Conservation (phyloP, 352 stramenopile species). For the Lagenidium giganteum region DNA sequence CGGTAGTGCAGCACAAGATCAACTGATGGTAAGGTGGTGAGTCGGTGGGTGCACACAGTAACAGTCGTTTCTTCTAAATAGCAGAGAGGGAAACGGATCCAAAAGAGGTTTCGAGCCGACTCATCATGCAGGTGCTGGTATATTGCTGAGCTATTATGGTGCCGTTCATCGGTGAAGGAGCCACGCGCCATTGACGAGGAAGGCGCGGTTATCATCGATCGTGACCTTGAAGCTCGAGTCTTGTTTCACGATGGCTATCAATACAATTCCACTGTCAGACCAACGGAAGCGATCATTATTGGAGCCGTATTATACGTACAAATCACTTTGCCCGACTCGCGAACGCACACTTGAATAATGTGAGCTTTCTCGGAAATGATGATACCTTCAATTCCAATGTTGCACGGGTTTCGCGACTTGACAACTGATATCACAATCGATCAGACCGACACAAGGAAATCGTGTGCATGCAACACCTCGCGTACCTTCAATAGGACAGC, state of each 20-base stretch:
- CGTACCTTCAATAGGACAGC: slow-evolving; percentile 61
- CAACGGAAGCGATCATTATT: neutral
- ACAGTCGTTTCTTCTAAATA: no score
- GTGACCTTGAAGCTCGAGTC: slow-evolving; percentile 33
- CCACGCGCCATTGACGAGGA: slow-evolving; percentile 48
- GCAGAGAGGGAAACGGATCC: no score
- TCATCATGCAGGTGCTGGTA: no score
- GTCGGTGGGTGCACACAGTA: no score
- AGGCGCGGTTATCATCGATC: slow-evolving; percentile 22
- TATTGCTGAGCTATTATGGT: neutral
- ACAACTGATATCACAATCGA: slow-evolving; percentile 27
- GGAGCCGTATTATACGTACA: slow-evolving; percentile 29
- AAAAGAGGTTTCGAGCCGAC: no score
- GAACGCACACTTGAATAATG: slow-evolving; percentile 51
- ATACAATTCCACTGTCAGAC: slow-evolving; percentile 1
- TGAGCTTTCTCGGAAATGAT: slow-evolving; percentile 60
- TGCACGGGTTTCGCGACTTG: slow-evolving; percentile 49
- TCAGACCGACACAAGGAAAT: neutral
- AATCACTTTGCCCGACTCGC: slow-evolving; percentile 27
- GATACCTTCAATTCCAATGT: slow-evolving; percentile 44
- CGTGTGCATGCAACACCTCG: neutral
- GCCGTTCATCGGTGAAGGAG: slow-evolving; percentile 10
- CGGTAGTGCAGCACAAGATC: no score
- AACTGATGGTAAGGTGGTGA: no score
- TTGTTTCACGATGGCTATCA: slow-evolving; percentile 40